These are phyloP conservation scores for Talaromyces sp. DNA, from an alignment of 2,329 filamentous ascomycete genomes.

Conservation along the genomic window DNA sequence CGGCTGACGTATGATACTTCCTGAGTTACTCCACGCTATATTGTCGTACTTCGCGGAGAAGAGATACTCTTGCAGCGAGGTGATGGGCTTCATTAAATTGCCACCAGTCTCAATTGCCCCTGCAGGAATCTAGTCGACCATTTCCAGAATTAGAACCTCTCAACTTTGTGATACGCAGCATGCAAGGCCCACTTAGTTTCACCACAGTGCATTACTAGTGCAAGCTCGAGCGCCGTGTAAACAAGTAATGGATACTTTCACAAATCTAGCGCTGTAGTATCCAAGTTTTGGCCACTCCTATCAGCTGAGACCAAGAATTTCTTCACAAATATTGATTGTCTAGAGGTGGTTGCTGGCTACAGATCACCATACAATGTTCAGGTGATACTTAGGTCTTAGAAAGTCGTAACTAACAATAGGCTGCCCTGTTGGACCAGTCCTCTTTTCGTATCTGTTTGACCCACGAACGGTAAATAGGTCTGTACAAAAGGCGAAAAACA, in stretches of 20 bases:
- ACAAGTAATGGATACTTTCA: no score
- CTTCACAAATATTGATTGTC: no score
- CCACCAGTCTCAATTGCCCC: not conserved
- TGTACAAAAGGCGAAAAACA: not conserved
- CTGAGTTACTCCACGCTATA: no score
- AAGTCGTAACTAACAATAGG: constrained; percentile 9
- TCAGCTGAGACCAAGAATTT: no score
- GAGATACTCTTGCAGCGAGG: no score
- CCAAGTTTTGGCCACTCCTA: no score
- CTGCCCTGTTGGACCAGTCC: constrained; percentile 15
- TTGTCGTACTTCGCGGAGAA: no score
- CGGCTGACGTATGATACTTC: no score
- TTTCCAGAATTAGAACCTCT: not conserved
- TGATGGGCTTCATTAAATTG: not conserved
- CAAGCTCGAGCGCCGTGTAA: not conserved
- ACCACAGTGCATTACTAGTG: not conserved
- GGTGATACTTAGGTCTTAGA: no score
- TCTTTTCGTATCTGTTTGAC: not conserved
- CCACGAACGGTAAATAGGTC: not conserved
- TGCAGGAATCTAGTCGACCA: not conserved
- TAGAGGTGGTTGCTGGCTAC: no score
- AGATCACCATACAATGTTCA: no score
- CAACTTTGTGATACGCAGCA: not conserved
- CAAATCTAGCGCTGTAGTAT: no score
- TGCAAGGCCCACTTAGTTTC: not conserved